These are phyloP conservation scores for Cytospora chrysosperma DNA, from an alignment of 2,329 filamentous ascomycete species.

Conservation along the genomic window DNA sequence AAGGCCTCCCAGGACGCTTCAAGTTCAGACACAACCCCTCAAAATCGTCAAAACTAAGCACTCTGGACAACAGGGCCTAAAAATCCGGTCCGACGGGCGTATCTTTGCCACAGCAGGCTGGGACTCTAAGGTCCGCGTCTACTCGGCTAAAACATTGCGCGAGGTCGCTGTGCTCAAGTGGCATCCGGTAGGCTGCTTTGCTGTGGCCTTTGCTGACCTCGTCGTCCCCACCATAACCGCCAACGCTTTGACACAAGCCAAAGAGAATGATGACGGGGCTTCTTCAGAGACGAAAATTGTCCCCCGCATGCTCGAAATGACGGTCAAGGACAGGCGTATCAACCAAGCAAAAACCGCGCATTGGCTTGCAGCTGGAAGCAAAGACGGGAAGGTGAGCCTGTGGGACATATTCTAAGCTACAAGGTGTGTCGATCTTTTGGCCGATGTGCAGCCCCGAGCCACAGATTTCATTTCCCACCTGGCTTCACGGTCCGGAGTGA, in stretches of 20 bases:
- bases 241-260: neutral
- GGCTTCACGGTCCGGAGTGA: neutral
- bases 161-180: slow-evolving; percentile 92
- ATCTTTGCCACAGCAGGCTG: slow-evolving; percentile 91
- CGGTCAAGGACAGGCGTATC: slow-evolving; percentile 63
- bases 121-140: slow-evolving; percentile 81
- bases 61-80: slow-evolving; percentile 81
- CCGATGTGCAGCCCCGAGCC: neutral
- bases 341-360: slow-evolving; percentile 69
- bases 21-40: slow-evolving; percentile 46
- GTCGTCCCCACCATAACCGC: neutral
- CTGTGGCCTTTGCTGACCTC: slow-evolving; percentile 67
- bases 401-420: slow-evolving; percentile 81
- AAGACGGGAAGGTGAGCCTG: slow-evolving; percentile 91
- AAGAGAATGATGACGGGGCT: slow-evolving; percentile 1
- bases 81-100: slow-evolving; percentile 74
- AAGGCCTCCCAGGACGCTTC: slow-evolving; percentile 2
- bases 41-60: slow-evolving; percentile 77
- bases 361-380: slow-evolving; percentile 87
- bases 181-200: slow-evolving; percentile 87
- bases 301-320: slow-evolving; percentile 37
- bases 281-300: slow-evolving; percentile 29
- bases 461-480: neutral
- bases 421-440: neutral
- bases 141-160: slow-evolving; percentile 75